phyloP scores from a whole-genome alignment of 176 grass and related monocot genomes.

The Aegilops bicornis region DNA sequence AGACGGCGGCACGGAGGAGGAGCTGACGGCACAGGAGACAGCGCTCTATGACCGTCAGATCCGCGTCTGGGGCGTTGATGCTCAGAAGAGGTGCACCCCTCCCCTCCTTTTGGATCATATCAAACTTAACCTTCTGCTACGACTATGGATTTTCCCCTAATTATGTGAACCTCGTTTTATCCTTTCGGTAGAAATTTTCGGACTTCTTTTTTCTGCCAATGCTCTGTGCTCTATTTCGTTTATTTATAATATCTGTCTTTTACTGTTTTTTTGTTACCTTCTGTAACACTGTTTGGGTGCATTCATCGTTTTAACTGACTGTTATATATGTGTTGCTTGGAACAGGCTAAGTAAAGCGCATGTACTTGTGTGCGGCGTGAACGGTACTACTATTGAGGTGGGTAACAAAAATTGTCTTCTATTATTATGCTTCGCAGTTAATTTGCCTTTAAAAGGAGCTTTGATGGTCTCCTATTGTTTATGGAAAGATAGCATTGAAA shows the following conservation, averaged over 20 bases:
- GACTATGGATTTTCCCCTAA: not conserved
- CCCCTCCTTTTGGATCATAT: not conserved
- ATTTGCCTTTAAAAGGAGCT: not conserved
- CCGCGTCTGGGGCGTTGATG: slow-evolving; percentile 95
- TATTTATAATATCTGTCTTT: not conserved
- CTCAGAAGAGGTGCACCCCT: slow-evolving; percentile 77
- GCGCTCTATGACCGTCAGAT: slow-evolving; percentile 98
- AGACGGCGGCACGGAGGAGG: slow-evolving; percentile 42
- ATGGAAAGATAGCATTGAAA: not conserved
- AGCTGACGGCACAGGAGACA: slow-evolving; percentile 89
- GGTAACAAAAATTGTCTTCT: slow-evolving; percentile 33
- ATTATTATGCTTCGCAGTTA: not conserved
- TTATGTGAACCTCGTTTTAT: not conserved
- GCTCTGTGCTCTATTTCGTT: not conserved
- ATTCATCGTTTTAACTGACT: not conserved
- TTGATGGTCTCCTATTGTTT: not conserved
- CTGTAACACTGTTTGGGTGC: not conserved
- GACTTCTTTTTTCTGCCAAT: not conserved
- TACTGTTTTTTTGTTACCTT: not conserved
- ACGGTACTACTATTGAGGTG: slow-evolving; percentile 82
- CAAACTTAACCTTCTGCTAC: not conserved
- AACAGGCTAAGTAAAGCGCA: slow-evolving; percentile 86
- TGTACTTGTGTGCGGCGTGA: slow-evolving; percentile 81
- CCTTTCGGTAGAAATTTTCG: not conserved
- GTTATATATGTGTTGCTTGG: slow-evolving; percentile 13